These are phyloP conservation scores for Bisporella sp. DNA, from an alignment of 2,329 filamentous ascomycete genomes.

Conservation along the genomic window DNA sequence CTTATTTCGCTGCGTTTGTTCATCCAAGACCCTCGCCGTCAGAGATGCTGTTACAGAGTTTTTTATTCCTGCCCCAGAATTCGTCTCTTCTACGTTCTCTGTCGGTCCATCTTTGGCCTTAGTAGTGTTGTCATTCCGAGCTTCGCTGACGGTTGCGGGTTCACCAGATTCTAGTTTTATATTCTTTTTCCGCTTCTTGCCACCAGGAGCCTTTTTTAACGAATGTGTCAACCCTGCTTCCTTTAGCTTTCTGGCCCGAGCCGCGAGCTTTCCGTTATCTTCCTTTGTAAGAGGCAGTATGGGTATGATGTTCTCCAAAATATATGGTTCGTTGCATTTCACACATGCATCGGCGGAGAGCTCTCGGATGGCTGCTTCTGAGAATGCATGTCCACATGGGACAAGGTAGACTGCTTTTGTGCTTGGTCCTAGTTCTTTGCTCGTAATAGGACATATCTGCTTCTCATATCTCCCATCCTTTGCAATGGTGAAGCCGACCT, in stretches of 20 bases:
- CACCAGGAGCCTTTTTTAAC: constrained; percentile 68
- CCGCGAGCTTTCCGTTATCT: constrained; percentile 62
- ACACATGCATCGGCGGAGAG: constrained; percentile 52
- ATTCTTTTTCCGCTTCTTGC: constrained; percentile 71
- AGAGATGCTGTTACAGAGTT: constrained; percentile 80
- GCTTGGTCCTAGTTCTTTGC: constrained; percentile 73
- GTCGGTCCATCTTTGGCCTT: constrained; percentile 9
- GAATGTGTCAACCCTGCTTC: constrained; percentile 74
- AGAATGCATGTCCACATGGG: constrained; percentile 92
- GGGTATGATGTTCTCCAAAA: constrained; percentile 68
- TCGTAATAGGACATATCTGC: constrained; percentile 81
- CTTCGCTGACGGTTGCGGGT: constrained; percentile 23
- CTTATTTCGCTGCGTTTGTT: constrained; percentile 79
- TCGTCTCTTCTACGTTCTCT: constrained; percentile 17
- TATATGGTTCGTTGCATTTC: constrained; percentile 71
- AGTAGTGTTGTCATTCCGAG: constrained; percentile 13
- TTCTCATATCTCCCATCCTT: constrained; percentile 43
- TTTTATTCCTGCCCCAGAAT: constrained; percentile 60
- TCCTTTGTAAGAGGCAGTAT: constrained; percentile 66
- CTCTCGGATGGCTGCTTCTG: constrained; percentile 77
- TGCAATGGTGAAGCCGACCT: constrained; percentile 62
- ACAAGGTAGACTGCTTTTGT: constrained; percentile 83
- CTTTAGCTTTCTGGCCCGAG: constrained; percentile 61
- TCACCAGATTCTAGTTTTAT: constrained; percentile 36
- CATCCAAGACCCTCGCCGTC: constrained; percentile 78